Evolutionary conservation across 306 rosid genomes (phyloP).

Genomic region (Rosa chinensis): DNA sequence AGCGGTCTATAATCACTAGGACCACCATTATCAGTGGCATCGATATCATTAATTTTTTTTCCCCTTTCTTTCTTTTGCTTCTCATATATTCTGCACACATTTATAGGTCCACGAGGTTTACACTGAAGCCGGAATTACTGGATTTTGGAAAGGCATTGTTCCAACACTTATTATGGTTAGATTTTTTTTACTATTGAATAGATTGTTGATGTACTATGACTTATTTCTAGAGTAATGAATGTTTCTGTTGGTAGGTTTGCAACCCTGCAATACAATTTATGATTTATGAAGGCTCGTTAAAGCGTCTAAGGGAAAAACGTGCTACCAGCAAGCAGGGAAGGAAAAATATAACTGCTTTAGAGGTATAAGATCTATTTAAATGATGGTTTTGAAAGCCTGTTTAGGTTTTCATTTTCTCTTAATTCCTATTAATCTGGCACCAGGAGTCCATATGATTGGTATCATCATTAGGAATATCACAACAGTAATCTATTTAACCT

Average conservation of each 20-base stretch:
- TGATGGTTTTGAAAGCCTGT: not conserved
- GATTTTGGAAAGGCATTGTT: conserved; percentile 87
- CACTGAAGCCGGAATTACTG: conserved; percentile 62
- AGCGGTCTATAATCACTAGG: not conserved
- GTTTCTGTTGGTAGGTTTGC: conserved; percentile 58
- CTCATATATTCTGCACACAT: not conserved
- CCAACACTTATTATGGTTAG: conserved; percentile 86
- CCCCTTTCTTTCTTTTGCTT: not conserved
- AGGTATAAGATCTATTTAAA: conserved; percentile 42
- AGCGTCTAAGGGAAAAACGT: conserved; percentile 56
- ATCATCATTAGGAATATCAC: not conserved
- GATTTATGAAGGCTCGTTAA: conserved; percentile 71
- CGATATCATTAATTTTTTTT: not conserved
- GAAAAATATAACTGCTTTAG: conserved; percentile 54
- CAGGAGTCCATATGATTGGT: not conserved
- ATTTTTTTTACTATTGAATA: conserved; percentile 12
- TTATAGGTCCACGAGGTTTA: conserved; percentile 59
- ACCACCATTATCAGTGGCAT: not conserved
- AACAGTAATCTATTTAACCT: not conserved
- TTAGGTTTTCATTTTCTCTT: not conserved
- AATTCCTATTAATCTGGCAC: not conserved
- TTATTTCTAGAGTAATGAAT: conserved; percentile 10
- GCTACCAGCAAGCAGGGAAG: conserved; percentile 48
- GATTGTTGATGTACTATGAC: conserved; percentile 3
- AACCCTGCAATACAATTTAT: conserved; percentile 86